Evolutionary conservation across 2,329 filamentous ascomycete species (phyloP).

Genomic region (Trichoderma oligosporum): DNA sequence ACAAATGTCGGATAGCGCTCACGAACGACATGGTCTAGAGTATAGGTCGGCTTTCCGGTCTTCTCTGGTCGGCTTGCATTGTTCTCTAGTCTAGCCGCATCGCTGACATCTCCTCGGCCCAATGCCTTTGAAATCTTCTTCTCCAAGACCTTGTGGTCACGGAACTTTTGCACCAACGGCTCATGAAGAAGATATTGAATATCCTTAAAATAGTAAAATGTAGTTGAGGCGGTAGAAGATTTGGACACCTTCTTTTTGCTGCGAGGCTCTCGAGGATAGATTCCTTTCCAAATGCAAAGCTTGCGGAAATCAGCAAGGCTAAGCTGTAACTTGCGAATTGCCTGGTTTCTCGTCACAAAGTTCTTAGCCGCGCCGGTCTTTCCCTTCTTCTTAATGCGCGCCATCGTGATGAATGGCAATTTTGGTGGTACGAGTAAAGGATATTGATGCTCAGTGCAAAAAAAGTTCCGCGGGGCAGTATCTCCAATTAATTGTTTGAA

Average conservation of each 20-base stretch:
- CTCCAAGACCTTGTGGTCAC: conserved; percentile 92
- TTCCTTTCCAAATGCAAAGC: conserved; percentile 99
- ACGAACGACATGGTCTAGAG: conserved; percentile 93
- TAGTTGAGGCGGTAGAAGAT: conserved; percentile 83
- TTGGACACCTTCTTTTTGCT: conserved; percentile 97
- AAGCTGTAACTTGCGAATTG: conserved; percentile 95
- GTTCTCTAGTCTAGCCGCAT: conserved; percentile 80
- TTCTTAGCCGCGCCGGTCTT: conserved; percentile 92
- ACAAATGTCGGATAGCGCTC: conserved; percentile 97
- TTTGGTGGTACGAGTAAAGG: conserved; percentile 18
- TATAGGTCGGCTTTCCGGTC: conserved; percentile 83
- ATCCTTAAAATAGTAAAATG: conserved; percentile 89
- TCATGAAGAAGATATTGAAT: conserved; percentile 98
- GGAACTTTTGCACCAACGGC: conserved; percentile 88
- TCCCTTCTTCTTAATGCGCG: conserved; percentile 86
- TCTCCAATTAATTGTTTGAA: conserved; percentile 19
- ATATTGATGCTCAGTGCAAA: conserved; percentile 24
- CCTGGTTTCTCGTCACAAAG: conserved; percentile 95
- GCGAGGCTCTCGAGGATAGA: conserved; percentile 94
- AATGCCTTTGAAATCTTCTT: conserved; percentile 96
- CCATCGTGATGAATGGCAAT: conserved; percentile 48
- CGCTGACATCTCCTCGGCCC: conserved; percentile 83
- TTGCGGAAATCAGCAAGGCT: conserved; percentile 95
- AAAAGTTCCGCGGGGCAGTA: conserved; percentile 34
- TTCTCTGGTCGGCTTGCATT: conserved; percentile 87